Percentiles rank a stretch among this genome's conserved stretches.
phyloP scores from a whole-genome alignment of 2,329 filamentous ascomycete species.

The Botryotinia convoluta region DNA sequence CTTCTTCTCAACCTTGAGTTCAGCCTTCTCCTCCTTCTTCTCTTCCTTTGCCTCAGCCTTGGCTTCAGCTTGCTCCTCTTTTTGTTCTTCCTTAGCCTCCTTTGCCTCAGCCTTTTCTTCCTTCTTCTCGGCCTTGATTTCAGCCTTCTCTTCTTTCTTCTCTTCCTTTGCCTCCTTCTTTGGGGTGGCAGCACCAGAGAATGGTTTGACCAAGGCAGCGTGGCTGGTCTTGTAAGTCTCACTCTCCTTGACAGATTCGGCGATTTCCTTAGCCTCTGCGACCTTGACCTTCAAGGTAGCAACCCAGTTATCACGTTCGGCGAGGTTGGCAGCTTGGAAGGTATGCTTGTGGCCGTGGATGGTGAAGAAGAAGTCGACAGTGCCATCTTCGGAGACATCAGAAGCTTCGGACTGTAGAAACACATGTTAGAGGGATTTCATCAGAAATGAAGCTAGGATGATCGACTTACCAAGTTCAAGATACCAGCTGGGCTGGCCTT shows the following conservation, averaged over 20 bases:
- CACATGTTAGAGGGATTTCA: conserved; percentile 36
- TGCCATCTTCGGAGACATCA: conserved; percentile 70
- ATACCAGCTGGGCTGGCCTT: conserved; percentile 78
- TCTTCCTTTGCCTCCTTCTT: conserved; percentile 40
- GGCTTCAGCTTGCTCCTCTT: conserved; percentile 32
- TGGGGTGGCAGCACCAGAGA: conserved; percentile 38
- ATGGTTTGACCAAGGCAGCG: conserved; percentile 42
- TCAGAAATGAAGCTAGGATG: background rate
- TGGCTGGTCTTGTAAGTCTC: conserved; percentile 77
- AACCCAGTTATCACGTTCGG: conserved; percentile 92
- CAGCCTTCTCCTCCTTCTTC: conserved; percentile 40
- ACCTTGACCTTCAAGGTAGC: conserved; percentile 78
- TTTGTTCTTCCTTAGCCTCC: conserved; percentile 41
- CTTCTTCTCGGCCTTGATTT: conserved; percentile 37
- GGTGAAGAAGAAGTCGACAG: conserved; percentile 82
- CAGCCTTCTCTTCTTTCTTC: conserved; percentile 35
- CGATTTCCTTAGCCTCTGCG: conserved; percentile 79
- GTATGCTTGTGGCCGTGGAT: conserved; percentile 85
- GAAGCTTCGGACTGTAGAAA: conserved; percentile 51
- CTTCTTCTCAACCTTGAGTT: conserved; percentile 42
- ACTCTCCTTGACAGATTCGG: conserved; percentile 68
- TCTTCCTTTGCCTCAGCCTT: conserved; percentile 39
- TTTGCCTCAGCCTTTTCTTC: conserved; percentile 41
- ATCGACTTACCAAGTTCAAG: conserved; percentile 72
- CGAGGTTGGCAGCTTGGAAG: conserved; percentile 74